Percentiles rank a stretch among this genome's conserved stretches.
These are phyloP conservation scores for Avena insularis DNA, from an alignment of 176 grass and related monocot species.

Conservation along the genomic window DNA sequence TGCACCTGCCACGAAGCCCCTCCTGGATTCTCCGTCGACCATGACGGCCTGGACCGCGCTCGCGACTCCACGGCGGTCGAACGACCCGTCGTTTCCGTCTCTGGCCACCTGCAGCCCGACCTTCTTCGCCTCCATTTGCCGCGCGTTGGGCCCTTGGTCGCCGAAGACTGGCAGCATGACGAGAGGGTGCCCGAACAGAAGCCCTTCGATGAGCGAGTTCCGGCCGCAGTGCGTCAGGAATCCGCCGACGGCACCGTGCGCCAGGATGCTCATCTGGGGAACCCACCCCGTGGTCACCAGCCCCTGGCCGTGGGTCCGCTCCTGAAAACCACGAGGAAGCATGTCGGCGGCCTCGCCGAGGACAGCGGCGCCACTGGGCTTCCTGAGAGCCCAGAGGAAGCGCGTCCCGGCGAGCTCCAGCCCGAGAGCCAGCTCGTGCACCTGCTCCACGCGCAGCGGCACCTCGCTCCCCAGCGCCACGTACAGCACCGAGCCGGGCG, in stretches of 20 bases:
- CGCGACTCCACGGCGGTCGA: too few relatives aligned
- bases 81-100: too few relatives aligned
- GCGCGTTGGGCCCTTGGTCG: too few relatives aligned
- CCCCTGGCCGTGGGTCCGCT: not conserved
- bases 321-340: not conserved
- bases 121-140: too few relatives aligned
- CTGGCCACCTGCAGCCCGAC: too few relatives aligned
- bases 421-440: constrained; percentile 9
- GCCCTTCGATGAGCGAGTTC: not conserved
- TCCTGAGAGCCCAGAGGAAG: constrained; percentile 1
- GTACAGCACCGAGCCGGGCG: not conserved
- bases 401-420: constrained; percentile 2
- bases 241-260: too few relatives aligned
- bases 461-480: constrained; percentile 27
- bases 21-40: too few relatives aligned
- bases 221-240: not conserved
- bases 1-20: too few relatives aligned
- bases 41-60: too few relatives aligned
- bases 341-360: not conserved
- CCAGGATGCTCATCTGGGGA: constrained; percentile 6
- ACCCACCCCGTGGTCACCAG: not conserved
- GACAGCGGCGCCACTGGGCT: constrained; percentile 8
- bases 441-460: not conserved
- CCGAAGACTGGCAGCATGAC: too few relatives aligned
- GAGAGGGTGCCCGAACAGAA: too few relatives aligned